Percentiles rank a stretch among this genome's conserved stretches.
These are phyloP conservation scores for Corymbia citriodora DNA, from an alignment of 441 rosid species.

Conservation along the genomic window DNA sequence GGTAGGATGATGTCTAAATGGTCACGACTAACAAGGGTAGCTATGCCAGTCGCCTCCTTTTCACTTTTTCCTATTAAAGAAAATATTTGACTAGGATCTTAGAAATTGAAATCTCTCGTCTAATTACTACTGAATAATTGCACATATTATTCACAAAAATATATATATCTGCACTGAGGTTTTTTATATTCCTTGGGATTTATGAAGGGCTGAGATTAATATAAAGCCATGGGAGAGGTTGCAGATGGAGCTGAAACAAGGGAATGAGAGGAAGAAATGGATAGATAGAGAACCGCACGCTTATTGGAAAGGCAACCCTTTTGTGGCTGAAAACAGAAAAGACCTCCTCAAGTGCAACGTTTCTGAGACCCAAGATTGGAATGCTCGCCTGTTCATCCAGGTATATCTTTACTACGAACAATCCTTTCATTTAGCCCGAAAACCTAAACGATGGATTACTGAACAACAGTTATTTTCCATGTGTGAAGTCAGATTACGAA, in stretches of 20 bases:
- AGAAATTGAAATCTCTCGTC: neutral
- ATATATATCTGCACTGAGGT: neutral
- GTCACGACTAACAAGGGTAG: neutral
- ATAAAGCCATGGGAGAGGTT: conserved; percentile 8
- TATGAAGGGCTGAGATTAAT: conserved; percentile 10
- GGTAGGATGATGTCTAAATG: neutral
- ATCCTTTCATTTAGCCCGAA: neutral
- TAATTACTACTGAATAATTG: neutral
- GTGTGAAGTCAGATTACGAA: neutral
- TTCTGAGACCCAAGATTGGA: conserved; percentile 5
- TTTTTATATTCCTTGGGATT: neutral
- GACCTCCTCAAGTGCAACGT: conserved; percentile 4
- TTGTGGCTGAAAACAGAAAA: neutral
- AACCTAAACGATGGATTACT: neutral
- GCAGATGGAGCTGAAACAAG: neutral
- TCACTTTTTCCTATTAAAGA: neutral
- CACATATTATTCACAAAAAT: neutral
- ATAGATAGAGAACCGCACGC: conserved; percentile 9
- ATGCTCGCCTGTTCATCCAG: conserved; percentile 5
- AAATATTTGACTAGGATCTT: neutral
- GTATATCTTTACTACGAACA: neutral
- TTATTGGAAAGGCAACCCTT: conserved; percentile 13
- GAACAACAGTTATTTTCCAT: neutral
- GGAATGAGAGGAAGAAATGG: conserved; percentile 1
- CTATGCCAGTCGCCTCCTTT: neutral